Conservation (phyloP, 2,329 filamentous ascomycete genomes). For the Colletotrichum sp. region DNA sequence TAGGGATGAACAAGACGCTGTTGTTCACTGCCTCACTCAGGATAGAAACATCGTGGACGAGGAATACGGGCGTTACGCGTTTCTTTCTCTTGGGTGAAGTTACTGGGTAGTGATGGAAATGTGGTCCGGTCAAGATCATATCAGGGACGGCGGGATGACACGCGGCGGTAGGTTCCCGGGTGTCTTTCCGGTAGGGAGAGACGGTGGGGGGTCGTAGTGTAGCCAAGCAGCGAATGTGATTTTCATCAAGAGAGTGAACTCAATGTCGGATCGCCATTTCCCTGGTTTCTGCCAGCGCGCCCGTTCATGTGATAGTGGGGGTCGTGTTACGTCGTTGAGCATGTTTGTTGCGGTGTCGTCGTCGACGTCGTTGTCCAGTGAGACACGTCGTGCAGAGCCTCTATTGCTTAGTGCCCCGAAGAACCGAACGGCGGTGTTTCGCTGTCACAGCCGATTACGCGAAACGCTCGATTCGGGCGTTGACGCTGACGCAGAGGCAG, state of each 20-base stretch:
- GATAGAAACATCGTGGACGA: conserved; percentile 1
- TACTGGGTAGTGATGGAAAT: not conserved
- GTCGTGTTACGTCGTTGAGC: conserved; percentile 4
- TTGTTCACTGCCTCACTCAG: conserved; percentile 12
- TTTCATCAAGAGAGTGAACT: not conserved
- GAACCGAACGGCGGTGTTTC: not conserved
- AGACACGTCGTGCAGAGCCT: conserved; percentile 14
- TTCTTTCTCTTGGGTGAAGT: not conserved
- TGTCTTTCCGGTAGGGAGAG: not conserved
- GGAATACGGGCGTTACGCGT: not conserved
- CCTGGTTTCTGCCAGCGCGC: not conserved
- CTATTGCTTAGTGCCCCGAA: not conserved
- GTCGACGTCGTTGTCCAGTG: not conserved
- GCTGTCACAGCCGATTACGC: not conserved
- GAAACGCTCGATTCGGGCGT: not conserved
- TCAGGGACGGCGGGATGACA: not conserved
- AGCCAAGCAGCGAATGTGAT: not conserved
- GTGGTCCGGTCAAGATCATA: not conserved
- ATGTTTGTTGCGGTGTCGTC: not conserved
- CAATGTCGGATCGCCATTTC: not conserved
- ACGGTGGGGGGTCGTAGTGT: not conserved
- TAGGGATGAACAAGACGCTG: not conserved
- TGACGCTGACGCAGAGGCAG: not conserved
- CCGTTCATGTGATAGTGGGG: conserved; percentile 15
- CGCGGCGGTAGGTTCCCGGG: not conserved